phyloP scores from a whole-genome alignment of 2,329 filamentous ascomycete species.

The Monosporascus sp. region DNA sequence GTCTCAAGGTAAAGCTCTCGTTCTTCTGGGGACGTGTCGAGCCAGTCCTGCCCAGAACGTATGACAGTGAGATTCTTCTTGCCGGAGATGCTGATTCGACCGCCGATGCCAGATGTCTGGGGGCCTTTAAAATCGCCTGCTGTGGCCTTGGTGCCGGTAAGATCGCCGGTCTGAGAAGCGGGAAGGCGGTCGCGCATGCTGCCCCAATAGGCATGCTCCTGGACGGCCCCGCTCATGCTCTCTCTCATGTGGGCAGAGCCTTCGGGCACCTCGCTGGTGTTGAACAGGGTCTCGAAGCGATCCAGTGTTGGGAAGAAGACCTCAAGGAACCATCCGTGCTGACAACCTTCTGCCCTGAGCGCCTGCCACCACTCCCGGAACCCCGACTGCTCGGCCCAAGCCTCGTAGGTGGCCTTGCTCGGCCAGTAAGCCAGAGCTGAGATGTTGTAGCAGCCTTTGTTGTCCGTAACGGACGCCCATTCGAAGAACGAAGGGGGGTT shows the following conservation, averaged over 20 bases:
- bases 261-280: conserved; percentile 30
- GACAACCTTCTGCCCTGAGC: conserved; percentile 16
- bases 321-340: conserved; percentile 37
- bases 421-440: conserved; percentile 35
- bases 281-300: conserved; percentile 39
- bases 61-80: conserved; percentile 37
- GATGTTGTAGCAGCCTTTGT: conserved; percentile 27
- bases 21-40: conserved; percentile 32
- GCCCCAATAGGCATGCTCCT: conserved; percentile 41
- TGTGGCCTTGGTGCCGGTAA: conserved; percentile 22
- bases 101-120: not conserved
- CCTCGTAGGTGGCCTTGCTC: conserved; percentile 18
- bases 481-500: conserved; percentile 22
- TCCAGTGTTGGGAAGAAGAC: conserved; percentile 35
- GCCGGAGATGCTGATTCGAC: conserved; percentile 26
- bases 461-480: conserved; percentile 27
- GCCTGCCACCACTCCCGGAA: conserved; percentile 34
- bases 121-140: no score
- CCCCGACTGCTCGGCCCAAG: conserved; percentile 29
- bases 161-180: conserved; percentile 29
- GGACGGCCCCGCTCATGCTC: conserved; percentile 29
- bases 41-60: conserved; percentile 42
- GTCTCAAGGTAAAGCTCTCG: conserved; percentile 36
- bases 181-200: conserved; percentile 40
- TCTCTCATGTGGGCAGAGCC: conserved; percentile 36